These are phyloP conservation scores for Globisporangium acanthophoron DNA, from an alignment of 352 stramenopile genomes.

Conservation along the genomic window DNA sequence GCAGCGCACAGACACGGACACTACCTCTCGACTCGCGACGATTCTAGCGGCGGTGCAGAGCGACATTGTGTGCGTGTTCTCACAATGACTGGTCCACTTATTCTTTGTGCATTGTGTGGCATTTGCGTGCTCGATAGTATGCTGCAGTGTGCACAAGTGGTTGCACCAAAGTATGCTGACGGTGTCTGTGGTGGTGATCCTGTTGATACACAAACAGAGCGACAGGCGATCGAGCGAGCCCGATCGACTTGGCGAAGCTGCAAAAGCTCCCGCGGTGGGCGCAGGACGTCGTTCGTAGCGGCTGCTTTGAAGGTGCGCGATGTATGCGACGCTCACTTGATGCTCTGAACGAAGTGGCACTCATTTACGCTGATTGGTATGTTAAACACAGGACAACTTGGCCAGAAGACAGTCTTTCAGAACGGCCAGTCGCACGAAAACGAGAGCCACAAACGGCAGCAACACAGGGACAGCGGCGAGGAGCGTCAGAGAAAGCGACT, in stretches of 20 bases:
- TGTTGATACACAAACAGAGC: neutral
- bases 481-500: slow-evolving; percentile 13
- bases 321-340: neutral
- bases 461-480: neutral
- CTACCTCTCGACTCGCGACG: slow-evolving; percentile 26
- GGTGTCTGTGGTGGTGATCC: neutral
- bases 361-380: neutral
- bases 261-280: slow-evolving; percentile 51
- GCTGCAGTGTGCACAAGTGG: neutral
- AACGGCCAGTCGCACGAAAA: slow-evolving; percentile 10
- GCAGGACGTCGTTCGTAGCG: slow-evolving; percentile 41
- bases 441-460: neutral
- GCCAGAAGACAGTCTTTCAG: slow-evolving; percentile 4
- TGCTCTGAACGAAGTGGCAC: neutral
- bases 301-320: slow-evolving; percentile 37
- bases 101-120: neutral
- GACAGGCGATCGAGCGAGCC: neutral
- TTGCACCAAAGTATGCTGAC: neutral
- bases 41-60: slow-evolving; percentile 30
- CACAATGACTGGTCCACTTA: no score
- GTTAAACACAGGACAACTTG: slow-evolving; percentile 1
- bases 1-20: neutral
- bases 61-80: slow-evolving; percentile 28
- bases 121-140: no score
- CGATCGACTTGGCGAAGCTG: slow-evolving; percentile 28